phyloP scores from a whole-genome alignment of 2,329 filamentous ascomycete species.

The Ophiostoma sp. region DNA sequence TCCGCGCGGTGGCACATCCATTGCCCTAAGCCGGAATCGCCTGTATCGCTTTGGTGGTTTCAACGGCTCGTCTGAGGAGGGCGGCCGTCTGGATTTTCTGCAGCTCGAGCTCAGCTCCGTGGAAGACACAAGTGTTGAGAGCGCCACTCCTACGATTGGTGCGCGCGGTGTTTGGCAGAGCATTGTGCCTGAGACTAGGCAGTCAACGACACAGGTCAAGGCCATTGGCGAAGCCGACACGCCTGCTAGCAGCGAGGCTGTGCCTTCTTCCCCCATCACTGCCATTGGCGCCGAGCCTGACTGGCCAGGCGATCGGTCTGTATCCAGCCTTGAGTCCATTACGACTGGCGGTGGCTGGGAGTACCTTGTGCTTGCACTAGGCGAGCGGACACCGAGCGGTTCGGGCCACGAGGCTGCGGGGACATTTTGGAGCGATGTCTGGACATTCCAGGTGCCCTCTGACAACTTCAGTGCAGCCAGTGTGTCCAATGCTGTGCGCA shows the following conservation, averaged over 20 bases:
- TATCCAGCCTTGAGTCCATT: conserved; percentile 50
- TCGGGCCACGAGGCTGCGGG: conserved; percentile 48
- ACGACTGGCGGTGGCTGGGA: conserved; percentile 55
- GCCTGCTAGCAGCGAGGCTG: conserved; percentile 29
- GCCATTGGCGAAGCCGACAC: conserved; percentile 31
- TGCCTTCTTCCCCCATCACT: conserved; percentile 18
- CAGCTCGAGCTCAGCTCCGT: conserved; percentile 53
- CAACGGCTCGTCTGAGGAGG: conserved; percentile 63
- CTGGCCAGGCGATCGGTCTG: conserved; percentile 51
- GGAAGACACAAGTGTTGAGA: conserved; percentile 41
- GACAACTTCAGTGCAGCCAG: conserved; percentile 50
- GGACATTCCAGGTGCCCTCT: conserved; percentile 58
- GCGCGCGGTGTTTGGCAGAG: conserved; percentile 51
- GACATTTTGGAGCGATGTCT: conserved; percentile 55
- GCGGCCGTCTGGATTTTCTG: conserved; percentile 64
- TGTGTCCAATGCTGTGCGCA: conserved; percentile 45
- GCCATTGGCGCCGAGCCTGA: conserved; percentile 17
- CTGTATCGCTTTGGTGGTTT: conserved; percentile 78
- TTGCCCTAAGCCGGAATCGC: conserved; percentile 56
- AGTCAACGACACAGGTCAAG: background rate
- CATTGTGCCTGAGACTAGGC: conserved; percentile 22
- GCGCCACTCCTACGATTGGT: conserved; percentile 45
- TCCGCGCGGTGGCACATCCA: conserved; percentile 59
- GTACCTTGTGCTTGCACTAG: conserved; percentile 57
- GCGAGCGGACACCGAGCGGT: conserved; percentile 48